Evolutionary conservation across 140 eudicot species (phyloP).

Genomic region (Stevia rebaudiana): DNA sequence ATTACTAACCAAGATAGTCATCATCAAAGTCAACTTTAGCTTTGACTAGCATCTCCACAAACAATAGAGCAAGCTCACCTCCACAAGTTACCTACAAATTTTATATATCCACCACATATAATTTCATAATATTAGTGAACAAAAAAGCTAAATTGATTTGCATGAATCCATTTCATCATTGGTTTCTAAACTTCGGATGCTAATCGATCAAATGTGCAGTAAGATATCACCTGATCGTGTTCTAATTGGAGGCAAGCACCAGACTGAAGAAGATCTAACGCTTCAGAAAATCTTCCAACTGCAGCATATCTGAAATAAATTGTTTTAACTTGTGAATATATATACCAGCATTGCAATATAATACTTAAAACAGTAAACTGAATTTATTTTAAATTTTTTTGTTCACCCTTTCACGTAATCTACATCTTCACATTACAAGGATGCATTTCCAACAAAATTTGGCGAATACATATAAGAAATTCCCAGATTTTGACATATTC

Average conservation of each 20-base stretch:
- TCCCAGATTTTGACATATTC: not conserved
- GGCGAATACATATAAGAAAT: not conserved
- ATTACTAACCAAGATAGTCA: slow-evolving; percentile 64
- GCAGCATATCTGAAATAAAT: slow-evolving; percentile 60
- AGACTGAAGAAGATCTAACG: slow-evolving; percentile 70
- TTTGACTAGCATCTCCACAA: slow-evolving; percentile 80
- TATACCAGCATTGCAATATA: not conserved
- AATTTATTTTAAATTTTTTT: not conserved
- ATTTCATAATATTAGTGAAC: not conserved
- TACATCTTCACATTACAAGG: not conserved
- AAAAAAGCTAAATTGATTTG: not conserved
- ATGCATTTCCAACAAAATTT: not conserved
- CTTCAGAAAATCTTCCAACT: slow-evolving; percentile 69
- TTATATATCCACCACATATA: slow-evolving; percentile 2
- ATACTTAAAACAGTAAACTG: not conserved
- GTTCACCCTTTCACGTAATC: not conserved
- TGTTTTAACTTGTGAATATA: too few relatives aligned
- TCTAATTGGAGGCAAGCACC: slow-evolving; percentile 89
- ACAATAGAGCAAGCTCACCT: slow-evolving; percentile 78
- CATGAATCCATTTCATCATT: not conserved
- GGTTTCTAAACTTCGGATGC: not conserved
- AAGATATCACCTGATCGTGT: slow-evolving; percentile 49
- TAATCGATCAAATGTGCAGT: too few relatives aligned
- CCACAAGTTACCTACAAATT: slow-evolving; percentile 79
- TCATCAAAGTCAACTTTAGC: slow-evolving; percentile 61